Base-by-base conservation (phyloP, 2,329 filamentous ascomycete genomes). In the Canariomyces notabilis region DNA sequence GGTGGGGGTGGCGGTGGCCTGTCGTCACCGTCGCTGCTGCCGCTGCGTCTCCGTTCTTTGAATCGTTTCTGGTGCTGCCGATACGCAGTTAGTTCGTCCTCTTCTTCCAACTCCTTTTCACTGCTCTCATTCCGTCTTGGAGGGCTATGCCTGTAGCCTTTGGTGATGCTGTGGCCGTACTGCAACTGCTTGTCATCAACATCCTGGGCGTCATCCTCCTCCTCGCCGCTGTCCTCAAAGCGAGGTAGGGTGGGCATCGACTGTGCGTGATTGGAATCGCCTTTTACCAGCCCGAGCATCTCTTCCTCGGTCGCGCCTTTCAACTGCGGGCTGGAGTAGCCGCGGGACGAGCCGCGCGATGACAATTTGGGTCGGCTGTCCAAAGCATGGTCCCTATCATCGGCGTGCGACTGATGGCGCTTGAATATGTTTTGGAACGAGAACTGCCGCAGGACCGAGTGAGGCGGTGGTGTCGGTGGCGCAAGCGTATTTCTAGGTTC, bases 381-480 rank as follows among this genome's bases (percentile, higher is more conserved):
- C 6, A 55, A 50, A 4, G 54, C 42, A 26, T 51, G 51, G 15
- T 59, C 58, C 15, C 42, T 49, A 18, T 37, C 45, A 6, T 49
- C 49, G 20, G 49, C 56, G 5, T 59, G 53, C 39, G 59, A 53
- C 54, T 72, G 72, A 55, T 74, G 68, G 40, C 82, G 76, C 50
- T 72, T 71, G 65, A 96, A 93, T 42, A 95, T 81, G 55, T 86
- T 89, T 54, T 90, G 85, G 73, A 97, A 97, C 15, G 87, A 94
- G 68, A 97, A 98, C 61, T 95, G 88, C 50, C 91, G 78, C 54
- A 73, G 78, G 9, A 85, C 79, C 22, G 67, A 53, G 49, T 79
- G 79, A 3, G 75, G 80, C 4, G 82, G 82, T 1, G 83, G 82
- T 3, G 78, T 75, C 0, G 83, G 83, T 1, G 80, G 74, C 3